Evolutionary conservation across 805 yeast species (phyloP), one percentile per base, ranked within the genome.

Genomic region (Cyberlindnera nakhonratchasimensis): DNA sequence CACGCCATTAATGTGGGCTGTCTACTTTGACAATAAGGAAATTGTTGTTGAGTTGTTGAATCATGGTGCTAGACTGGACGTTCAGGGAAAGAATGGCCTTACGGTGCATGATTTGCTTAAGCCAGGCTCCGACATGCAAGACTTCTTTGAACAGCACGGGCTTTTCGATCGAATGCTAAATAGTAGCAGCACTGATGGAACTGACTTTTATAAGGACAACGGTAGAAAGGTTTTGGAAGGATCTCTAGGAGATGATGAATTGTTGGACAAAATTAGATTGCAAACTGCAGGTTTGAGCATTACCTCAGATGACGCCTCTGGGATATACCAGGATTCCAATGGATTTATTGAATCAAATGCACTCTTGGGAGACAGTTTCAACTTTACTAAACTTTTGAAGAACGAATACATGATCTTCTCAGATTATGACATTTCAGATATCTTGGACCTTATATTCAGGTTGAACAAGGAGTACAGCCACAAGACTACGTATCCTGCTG

Each of bases 1-100:
- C 61, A 74, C 87, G 0, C 87, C 96, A 10, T 61, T 86, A 34
- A 86, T 86, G 93, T 87, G 96, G 96, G 90, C 95, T 1, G 77
- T 86, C 3, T 74, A 80, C 51, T 70, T 81, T 50, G 74, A 79
- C 40, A 76, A 77, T 40, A 61, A 74, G 45, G 70, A 72, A 11
- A 70, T 82, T 34, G 80, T 77, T 13, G 73, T 76, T 35, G 63
- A 72, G 42, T 64, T 87, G 45, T 61, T 88, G 40, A 75, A 77
- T 32, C 70, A 71, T 43, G 84, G 82, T 28, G 91, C 90, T 0
- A 83, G 81, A 46, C 59, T 70, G 8, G 52, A 63, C 13, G 63
- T 74, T 35, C 58, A 62, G 26, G 57, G 62, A 10, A 73, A 71
- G 44, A 68, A 71, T 39, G 72, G 73, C 9, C 48, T 64, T 7